These are phyloP conservation scores for Rachicladosporium sp. DNA, from an alignment of 2,329 filamentous ascomycete species.

Conservation along the genomic window DNA sequence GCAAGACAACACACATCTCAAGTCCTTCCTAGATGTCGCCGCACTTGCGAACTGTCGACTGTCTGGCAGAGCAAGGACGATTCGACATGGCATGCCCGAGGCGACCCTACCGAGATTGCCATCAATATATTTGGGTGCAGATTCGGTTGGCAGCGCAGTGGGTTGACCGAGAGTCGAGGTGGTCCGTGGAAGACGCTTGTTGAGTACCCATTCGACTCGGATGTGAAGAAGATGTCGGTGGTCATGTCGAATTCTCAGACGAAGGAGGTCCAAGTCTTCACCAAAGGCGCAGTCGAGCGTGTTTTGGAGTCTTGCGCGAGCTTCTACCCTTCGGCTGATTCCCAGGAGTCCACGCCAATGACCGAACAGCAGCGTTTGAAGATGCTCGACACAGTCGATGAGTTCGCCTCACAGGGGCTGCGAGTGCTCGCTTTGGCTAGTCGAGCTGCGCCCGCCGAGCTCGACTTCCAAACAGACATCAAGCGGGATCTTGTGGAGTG, in stretches of 20 bases:
- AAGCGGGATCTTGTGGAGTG: constrained; percentile 52
- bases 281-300: constrained; percentile 58
- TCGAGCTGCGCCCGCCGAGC: constrained; percentile 14
- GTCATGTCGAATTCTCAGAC: constrained; percentile 52
- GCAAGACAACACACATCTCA: constrained; percentile 1
- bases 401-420: constrained; percentile 51
- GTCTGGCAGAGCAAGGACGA: constrained; percentile 42
- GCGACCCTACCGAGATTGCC: constrained; percentile 60
- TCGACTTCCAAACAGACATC: constrained; percentile 27
- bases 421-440: constrained; percentile 56
- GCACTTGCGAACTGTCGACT: constrained; percentile 54
- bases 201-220: constrained; percentile 63
- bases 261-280: constrained; percentile 37
- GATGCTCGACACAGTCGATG: constrained; percentile 55
- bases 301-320: constrained; percentile 51
- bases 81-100: constrained; percentile 49
- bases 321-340: constrained; percentile 11
- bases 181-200: constrained; percentile 45
- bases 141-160: constrained; percentile 32
- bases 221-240: constrained; percentile 65
- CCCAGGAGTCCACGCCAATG: constrained; percentile 31
- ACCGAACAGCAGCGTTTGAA: constrained; percentile 39
- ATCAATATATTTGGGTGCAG: constrained; percentile 62
- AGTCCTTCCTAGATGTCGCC: constrained; percentile 30
- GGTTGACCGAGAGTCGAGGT: constrained; percentile 29